Percentiles rank a stretch among this genome's conserved stretches.
phyloP scores from a whole-genome alignment of 352 stramenopile species.

The Globisporangium nagaii region DNA sequence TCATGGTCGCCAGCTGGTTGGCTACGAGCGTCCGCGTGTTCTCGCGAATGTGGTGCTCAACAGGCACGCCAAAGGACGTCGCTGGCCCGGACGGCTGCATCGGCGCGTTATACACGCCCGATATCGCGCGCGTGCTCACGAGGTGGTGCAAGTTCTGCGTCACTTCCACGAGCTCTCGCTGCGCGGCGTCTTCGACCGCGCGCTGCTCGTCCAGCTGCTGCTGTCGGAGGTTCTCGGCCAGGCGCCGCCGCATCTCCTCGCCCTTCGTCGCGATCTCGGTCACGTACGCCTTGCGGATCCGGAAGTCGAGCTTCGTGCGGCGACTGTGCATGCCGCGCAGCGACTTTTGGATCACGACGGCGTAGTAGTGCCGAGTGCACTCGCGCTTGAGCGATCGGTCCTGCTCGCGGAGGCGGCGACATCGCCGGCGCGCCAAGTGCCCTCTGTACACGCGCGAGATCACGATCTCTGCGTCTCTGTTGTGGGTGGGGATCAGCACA shows the following conservation, averaged over 20 bases:
- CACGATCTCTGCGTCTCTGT: slow-evolving; percentile 46
- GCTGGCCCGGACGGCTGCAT: slow-evolving; percentile 22
- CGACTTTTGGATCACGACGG: slow-evolving; percentile 50
- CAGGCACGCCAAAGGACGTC: slow-evolving; percentile 51
- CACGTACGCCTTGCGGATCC: slow-evolving; percentile 53
- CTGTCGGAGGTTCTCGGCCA: slow-evolving; percentile 32
- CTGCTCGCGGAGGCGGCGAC: slow-evolving; percentile 13
- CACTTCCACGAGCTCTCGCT: slow-evolving; percentile 43
- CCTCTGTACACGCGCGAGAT: slow-evolving; percentile 54
- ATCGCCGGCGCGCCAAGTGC: slow-evolving; percentile 38
- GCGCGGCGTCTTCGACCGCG: slow-evolving; percentile 23
- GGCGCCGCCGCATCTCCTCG: slow-evolving; percentile 36
- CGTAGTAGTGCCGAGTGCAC: slow-evolving; percentile 40
- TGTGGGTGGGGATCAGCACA: too few species aligned
- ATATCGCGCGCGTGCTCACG: slow-evolving; percentile 41
- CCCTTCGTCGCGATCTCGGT: slow-evolving; percentile 41
- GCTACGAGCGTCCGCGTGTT: slow-evolving; percentile 41
- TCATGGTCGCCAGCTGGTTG: slow-evolving; percentile 19
- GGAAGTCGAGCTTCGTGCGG: slow-evolving; percentile 43
- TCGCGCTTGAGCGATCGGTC: slow-evolving; percentile 15
- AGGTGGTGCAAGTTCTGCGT: slow-evolving; percentile 62
- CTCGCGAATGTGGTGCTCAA: slow-evolving; percentile 57
- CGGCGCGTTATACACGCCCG: slow-evolving; percentile 61
- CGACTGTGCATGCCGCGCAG: slow-evolving; percentile 43
- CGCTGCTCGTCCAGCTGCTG: slow-evolving; percentile 37